These are phyloP conservation scores for Melastoma candidum DNA, from an alignment of 441 rosid species.

Conservation along the genomic window DNA sequence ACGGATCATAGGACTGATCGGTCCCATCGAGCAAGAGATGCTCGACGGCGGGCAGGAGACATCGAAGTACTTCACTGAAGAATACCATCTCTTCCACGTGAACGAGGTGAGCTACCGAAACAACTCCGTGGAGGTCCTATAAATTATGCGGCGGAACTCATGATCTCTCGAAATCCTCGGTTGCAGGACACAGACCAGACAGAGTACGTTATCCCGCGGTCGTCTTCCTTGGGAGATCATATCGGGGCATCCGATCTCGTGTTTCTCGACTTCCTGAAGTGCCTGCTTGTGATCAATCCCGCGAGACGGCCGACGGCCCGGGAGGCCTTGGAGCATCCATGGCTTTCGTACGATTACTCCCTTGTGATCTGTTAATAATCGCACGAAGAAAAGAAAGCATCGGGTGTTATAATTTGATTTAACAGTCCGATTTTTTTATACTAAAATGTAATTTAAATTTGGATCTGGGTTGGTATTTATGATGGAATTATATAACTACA, in stretches of 20 bases:
- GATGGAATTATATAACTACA: no score
- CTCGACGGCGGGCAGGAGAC: slow-evolving; percentile 69
- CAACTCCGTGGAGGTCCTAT: no score
- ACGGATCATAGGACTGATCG: slow-evolving; percentile 56
- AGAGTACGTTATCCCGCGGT: slow-evolving; percentile 66
- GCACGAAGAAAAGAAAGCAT: no score
- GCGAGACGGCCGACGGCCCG: slow-evolving; percentile 60
- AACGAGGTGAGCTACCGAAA: slow-evolving; percentile 20
- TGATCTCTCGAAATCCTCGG: no score
- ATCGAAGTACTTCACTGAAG: slow-evolving; percentile 71
- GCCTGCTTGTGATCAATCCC: no score
- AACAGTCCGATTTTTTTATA: no score
- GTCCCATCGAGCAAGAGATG: slow-evolving; percentile 73
- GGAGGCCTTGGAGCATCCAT: slow-evolving; percentile 73
- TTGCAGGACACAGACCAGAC: slow-evolving; percentile 36
- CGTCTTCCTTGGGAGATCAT: slow-evolving; percentile 54
- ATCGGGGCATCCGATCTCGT: slow-evolving; percentile 40
- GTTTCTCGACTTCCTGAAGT: no score
- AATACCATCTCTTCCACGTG: slow-evolving; percentile 55
- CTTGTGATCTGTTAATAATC: slow-evolving; percentile 1
- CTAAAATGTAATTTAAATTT: no score
- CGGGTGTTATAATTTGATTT: no score
- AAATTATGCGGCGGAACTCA: no score
- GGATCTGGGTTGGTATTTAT: no score
- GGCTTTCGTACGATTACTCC: slow-evolving; percentile 48